phyloP scores from a whole-genome alignment of 306 rosid genomes.

The Trichosanthes cucumerina region DNA sequence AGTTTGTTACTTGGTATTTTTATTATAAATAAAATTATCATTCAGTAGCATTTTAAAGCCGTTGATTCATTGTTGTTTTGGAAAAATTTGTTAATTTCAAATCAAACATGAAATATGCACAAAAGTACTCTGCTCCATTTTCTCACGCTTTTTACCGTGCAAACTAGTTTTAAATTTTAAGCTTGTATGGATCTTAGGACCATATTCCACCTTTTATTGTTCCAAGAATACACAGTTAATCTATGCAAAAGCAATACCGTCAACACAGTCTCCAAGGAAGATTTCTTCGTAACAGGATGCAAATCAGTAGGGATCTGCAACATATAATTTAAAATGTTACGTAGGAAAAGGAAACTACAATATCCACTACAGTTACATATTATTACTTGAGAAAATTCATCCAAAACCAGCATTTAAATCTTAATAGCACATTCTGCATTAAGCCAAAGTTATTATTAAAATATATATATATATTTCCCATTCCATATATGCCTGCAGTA shows the following conservation, averaged over 20 bases:
- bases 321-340: conserved; percentile 15
- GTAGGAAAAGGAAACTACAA: conserved; percentile 16
- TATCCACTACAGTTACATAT: neutral
- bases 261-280: conserved; percentile 92
- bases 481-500: neutral
- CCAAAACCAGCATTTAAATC: neutral
- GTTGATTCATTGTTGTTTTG: neutral
- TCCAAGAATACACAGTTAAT: neutral
- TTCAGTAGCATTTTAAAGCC: neutral
- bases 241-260: conserved; percentile 46
- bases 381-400: neutral
- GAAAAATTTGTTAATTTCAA: neutral
- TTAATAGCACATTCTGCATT: neutral
- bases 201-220: neutral
- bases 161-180: neutral
- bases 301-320: conserved; percentile 88
- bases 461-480: too few relatives aligned
- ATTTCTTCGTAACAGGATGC: conserved; percentile 86
- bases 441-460: neutral
- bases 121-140: neutral
- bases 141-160: neutral
- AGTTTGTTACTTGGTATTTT: neutral
- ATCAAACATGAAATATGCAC: neutral
- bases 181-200: neutral
- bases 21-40: neutral